These are phyloP conservation scores for Termitomyces sp. DNA, from an alignment of 768 basidiomycete genomes.

Conservation along the genomic window DNA sequence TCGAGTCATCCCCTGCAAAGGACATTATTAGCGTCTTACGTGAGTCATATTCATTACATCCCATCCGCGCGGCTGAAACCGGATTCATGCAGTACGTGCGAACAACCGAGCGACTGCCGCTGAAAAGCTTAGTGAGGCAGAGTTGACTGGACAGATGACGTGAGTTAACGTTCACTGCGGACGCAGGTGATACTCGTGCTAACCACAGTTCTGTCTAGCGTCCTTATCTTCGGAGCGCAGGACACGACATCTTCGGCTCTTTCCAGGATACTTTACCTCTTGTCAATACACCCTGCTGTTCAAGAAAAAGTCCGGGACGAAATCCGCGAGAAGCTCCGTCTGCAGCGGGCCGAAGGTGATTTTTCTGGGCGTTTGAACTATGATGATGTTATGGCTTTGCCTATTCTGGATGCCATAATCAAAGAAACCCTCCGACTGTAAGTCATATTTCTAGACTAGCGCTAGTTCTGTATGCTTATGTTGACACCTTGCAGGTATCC, in stretches of 20 bases:
- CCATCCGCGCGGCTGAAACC: constrained; percentile 3
- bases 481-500: constrained; percentile 32
- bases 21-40: constrained; percentile 51
- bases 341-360: constrained; percentile 16
- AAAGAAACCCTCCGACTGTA: constrained; percentile 46
- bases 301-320: constrained; percentile 38
- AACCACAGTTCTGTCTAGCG: constrained; percentile 24
- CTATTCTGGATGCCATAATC: constrained; percentile 43
- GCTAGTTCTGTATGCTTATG: not conserved
- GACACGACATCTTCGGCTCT: constrained; percentile 47
- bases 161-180: constrained; percentile 19
- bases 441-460: constrained; percentile 13
- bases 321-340: constrained; percentile 24
- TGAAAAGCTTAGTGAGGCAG: constrained; percentile 39
- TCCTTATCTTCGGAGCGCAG: constrained; percentile 48
- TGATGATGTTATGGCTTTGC: constrained; percentile 34
- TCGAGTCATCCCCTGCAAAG: constrained; percentile 29
- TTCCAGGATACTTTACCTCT: constrained; percentile 37
- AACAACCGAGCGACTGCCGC: constrained; percentile 32
- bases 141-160: constrained; percentile 51
- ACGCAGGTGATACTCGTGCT: not conserved
- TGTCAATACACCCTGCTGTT: constrained; percentile 34
- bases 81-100: constrained; percentile 27
- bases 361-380: constrained; percentile 24
- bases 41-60: constrained; percentile 22